Evolutionary conservation across 768 basidiomycete genomes (phyloP).

Genomic region (Boletus insuetus): DNA sequence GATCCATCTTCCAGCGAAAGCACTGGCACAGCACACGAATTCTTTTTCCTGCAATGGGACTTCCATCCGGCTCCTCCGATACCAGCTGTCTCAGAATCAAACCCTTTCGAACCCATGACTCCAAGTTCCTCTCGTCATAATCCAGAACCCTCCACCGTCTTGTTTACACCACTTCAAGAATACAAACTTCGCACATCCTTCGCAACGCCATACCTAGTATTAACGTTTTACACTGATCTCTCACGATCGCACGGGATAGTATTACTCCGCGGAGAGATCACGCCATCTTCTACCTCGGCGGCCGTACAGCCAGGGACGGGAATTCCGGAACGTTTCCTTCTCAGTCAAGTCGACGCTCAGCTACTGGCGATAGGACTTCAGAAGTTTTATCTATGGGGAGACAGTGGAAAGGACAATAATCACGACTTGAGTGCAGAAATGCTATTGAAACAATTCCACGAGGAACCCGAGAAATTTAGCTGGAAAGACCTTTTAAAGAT

Average conservation of each 20-base stretch:
- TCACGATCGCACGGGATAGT: conserved; percentile 76
- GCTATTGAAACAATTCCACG: conserved; percentile 71
- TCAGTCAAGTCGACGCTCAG: conserved; percentile 83
- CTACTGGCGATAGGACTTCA: conserved; percentile 77
- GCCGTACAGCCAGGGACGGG: conserved; percentile 34
- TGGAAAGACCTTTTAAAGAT: conserved; percentile 77
- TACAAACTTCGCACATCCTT: conserved; percentile 83
- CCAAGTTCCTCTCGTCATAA: conserved; percentile 31
- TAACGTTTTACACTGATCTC: conserved; percentile 92
- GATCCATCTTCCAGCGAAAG: conserved; percentile 32
- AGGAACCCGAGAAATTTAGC: conserved; percentile 71
- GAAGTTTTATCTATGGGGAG: conserved; percentile 77
- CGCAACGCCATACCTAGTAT: conserved; percentile 85
- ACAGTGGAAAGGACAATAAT: conserved; percentile 13
- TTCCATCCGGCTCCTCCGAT: conserved; percentile 71
- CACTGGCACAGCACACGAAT: conserved; percentile 55
- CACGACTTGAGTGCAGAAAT: conserved; percentile 27
- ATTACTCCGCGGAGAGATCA: conserved; percentile 89
- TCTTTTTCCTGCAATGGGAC: conserved; percentile 88
- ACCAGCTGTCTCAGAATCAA: conserved; percentile 43
- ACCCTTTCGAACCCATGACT: conserved; percentile 42
- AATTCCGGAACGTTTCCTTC: conserved; percentile 42
- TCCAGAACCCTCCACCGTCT: conserved; percentile 65
- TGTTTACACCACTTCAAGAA: conserved; percentile 92
- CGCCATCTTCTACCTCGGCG: conserved; percentile 51